Evolutionary conservation across 2,329 filamentous ascomycete genomes (phyloP).

Genomic region (Ilyonectria destructans): DNA sequence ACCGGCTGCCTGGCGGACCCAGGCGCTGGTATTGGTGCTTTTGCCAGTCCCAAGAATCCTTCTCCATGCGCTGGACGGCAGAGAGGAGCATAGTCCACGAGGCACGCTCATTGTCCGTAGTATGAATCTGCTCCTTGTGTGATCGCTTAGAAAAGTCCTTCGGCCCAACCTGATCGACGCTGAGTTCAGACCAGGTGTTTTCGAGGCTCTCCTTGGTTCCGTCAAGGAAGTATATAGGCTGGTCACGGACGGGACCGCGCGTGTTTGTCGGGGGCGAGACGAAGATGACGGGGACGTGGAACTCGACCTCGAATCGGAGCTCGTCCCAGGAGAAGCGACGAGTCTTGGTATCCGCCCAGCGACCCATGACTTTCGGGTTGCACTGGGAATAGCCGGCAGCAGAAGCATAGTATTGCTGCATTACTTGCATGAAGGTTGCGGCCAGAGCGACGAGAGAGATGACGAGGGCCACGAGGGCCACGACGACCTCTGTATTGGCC

Average conservation of each 20-base stretch:
- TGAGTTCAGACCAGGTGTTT: slow-evolving; percentile 53
- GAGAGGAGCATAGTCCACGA: slow-evolving; percentile 70
- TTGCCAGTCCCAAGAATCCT: slow-evolving; percentile 65
- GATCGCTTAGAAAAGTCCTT: slow-evolving; percentile 47
- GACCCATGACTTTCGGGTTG: slow-evolving; percentile 64
- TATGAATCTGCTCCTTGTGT: slow-evolving; percentile 62
- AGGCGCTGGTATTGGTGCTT: slow-evolving; percentile 48
- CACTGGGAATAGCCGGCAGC: slow-evolving; percentile 67
- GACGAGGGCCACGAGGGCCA: slow-evolving; percentile 63
- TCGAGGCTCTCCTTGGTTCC: slow-evolving; percentile 57
- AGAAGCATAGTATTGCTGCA: slow-evolving; percentile 67
- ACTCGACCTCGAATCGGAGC: slow-evolving; percentile 66
- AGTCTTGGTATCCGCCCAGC: slow-evolving; percentile 60
- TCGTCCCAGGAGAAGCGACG: slow-evolving; percentile 61
- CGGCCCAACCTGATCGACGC: slow-evolving; percentile 47
- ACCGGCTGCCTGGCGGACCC: slow-evolving; percentile 40
- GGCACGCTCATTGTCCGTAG: slow-evolving; percentile 70
- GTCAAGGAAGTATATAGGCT: slow-evolving; percentile 57
- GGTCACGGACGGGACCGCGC: slow-evolving; percentile 53
- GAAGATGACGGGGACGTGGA: slow-evolving; percentile 67
- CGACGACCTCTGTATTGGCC: slow-evolving; percentile 53
- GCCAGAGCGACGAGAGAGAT: slow-evolving; percentile 64
- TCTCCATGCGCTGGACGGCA: slow-evolving; percentile 67
- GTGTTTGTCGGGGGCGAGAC: slow-evolving; percentile 62
- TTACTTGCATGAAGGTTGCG: slow-evolving; percentile 64